phyloP scores from a whole-genome alignment of 1,284 basidiomycete species.

The Microbotryum saponariae region DNA sequence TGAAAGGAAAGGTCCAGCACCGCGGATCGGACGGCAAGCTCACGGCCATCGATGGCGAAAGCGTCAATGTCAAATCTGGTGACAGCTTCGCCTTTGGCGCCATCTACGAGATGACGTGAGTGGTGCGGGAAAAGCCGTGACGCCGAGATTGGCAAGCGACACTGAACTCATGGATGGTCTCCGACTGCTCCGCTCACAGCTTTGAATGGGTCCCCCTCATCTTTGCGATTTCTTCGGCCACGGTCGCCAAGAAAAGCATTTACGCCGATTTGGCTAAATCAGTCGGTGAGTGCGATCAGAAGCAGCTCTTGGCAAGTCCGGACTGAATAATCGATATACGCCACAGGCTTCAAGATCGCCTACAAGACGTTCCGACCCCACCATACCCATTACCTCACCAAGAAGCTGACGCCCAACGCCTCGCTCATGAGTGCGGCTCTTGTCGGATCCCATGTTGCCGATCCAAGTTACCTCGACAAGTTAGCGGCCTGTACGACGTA shows the following conservation, averaged over 20 bases:
- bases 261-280: not conserved
- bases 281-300: not conserved
- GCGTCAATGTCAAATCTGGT: too few species aligned
- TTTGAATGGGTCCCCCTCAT: conserved; percentile 21
- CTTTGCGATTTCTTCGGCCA: conserved; percentile 4
- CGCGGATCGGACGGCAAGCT: too few species aligned
- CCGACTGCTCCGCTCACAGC: conserved; percentile 1
- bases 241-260: not conserved
- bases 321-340: too few species aligned
- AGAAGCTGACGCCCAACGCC: not conserved
- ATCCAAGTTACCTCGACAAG: not conserved
- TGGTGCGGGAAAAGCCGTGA: too few species aligned
- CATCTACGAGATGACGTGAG: too few species aligned
- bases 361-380: conserved; percentile 5
- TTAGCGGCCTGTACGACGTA: not conserved
- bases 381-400: conserved; percentile 22
- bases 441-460: conserved; percentile 1
- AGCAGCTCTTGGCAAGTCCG: conserved; percentile 1
- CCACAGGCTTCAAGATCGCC: conserved; percentile 25
- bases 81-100: too few species aligned
- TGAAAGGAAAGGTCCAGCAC: too few species aligned
- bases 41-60: too few species aligned
- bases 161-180: not conserved
- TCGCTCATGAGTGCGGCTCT: conserved; percentile 12
- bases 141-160: too few species aligned